These are phyloP conservation scores for Xylaria sp. DNA, from an alignment of 2,329 filamentous ascomycete genomes.

Conservation along the genomic window DNA sequence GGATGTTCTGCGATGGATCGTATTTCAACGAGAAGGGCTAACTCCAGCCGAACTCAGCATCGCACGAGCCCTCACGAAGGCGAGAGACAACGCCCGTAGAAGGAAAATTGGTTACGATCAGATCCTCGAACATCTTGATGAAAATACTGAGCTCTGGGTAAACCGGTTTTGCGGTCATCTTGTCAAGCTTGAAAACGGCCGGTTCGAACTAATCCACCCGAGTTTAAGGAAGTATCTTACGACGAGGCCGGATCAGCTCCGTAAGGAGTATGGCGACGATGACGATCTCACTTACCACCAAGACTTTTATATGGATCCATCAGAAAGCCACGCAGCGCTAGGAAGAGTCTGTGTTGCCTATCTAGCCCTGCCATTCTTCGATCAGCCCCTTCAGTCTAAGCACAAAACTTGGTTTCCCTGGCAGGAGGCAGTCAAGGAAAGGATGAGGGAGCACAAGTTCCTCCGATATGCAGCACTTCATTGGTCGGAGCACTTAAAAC, in stretches of 20 bases:
- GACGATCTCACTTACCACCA: constrained; percentile 2
- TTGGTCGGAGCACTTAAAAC: constrained; percentile 19
- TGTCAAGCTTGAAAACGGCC: constrained; percentile 9
- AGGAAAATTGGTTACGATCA: constrained; percentile 9
- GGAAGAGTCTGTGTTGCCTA: constrained; percentile 11
- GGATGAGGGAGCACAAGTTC: constrained; percentile 16
- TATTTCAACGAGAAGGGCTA: constrained; percentile 15
- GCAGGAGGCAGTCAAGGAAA: constrained; percentile 10
- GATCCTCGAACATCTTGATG: neutral
- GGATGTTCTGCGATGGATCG: constrained; percentile 14
- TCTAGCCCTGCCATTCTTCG: constrained; percentile 6
- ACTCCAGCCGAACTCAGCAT: constrained; percentile 18
- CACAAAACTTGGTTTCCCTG: neutral
- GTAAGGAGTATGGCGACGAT: constrained; percentile 6
- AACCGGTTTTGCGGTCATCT: constrained; percentile 16
- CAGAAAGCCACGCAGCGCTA: neutral
- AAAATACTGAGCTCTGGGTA: constrained; percentile 23
- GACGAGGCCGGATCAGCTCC: constrained; percentile 7
- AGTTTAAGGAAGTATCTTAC: constrained; percentile 19
- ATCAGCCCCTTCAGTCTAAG: neutral
- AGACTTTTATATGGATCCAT: constrained; percentile 11
- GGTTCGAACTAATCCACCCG: constrained; percentile 14
- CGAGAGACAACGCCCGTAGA: constrained; percentile 1
- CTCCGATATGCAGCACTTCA: constrained; percentile 23
- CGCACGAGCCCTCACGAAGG: constrained; percentile 10